These are phyloP conservation scores for Paramecium sonneborni DNA, from an alignment of 73 alveolate genomes.

Conservation along the genomic window DNA sequence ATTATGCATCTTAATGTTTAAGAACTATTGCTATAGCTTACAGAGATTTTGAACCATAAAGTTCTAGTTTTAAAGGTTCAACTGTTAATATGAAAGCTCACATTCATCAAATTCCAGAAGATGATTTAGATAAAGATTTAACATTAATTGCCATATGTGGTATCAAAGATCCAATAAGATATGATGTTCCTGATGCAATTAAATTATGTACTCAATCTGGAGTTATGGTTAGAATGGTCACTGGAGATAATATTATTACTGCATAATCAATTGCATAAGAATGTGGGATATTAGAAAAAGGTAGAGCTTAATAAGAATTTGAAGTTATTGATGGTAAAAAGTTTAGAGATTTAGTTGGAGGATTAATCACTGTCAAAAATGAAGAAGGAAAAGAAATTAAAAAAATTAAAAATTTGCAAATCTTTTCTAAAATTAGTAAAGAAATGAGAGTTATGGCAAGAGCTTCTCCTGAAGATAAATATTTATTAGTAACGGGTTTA, in stretches of 20 bases:
- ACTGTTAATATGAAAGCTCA: not conserved
- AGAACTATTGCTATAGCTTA: slow-evolving; percentile 84
- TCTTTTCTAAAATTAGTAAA: slow-evolving; percentile 69
- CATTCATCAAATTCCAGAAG: slow-evolving; percentile 42
- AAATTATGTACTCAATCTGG: slow-evolving; percentile 83
- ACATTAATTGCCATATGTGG: slow-evolving; percentile 70
- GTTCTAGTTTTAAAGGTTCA: not conserved
- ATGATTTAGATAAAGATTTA: slow-evolving; percentile 51
- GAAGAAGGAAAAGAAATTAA: slow-evolving; percentile 66
- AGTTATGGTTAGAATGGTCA: slow-evolving; percentile 95
- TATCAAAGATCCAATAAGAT: slow-evolving; percentile 88
- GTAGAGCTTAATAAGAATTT: slow-evolving; percentile 33
- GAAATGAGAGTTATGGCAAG: slow-evolving; percentile 90
- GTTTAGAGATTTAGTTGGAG: slow-evolving; percentile 74
- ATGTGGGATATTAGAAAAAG: slow-evolving; percentile 81
- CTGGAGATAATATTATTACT: slow-evolving; percentile 95
- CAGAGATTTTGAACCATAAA: slow-evolving; percentile 69
- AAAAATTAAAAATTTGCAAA: slow-evolving; percentile 77
- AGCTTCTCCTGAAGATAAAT: slow-evolving; percentile 91
- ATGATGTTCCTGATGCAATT: slow-evolving; percentile 89
- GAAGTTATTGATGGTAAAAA: slow-evolving; percentile 71
- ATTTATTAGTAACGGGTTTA: slow-evolving; percentile 88
- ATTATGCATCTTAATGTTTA: slow-evolving; percentile 77
- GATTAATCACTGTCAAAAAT: slow-evolving; percentile 11
- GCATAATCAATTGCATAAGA: slow-evolving; percentile 95